Base-by-base conservation (phyloP, 192 early-diverging fungal genomes). In the Coemansia sp. region DNA sequence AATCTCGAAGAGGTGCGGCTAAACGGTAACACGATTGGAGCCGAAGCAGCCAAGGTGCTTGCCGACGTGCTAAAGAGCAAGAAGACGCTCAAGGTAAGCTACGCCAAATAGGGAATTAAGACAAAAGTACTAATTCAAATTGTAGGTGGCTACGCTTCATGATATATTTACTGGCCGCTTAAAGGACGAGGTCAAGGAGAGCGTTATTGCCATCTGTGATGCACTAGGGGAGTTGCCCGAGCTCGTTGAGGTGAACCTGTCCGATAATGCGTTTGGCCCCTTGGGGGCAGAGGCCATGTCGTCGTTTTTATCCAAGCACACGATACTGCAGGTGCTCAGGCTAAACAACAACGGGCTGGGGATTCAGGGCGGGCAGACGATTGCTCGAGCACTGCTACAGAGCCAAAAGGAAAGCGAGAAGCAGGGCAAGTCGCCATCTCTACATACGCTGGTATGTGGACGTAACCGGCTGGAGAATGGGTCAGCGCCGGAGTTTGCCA, bases 301-400 rank as follows among this genome's bases (percentile, higher is more conserved):
- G 14, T 80, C 86, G 30, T 91, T 98, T 47, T 72, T 97, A 42
- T 86, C 82, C 64, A 85, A 89, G 59, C 93, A 90, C 65, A 80
- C 85, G 16, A 81, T 83, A 36, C 82, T 98, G 21, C 84, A 93
- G 55, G 82, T 86, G 18, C 82, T 98, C n/a, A 85, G 84, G 63
- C 79, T 98, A 26, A 94, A 98, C 83, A 98, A 98, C 85, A 94
- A 95, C 63, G 96, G 96, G 9, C 83, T 98, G 55, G 96, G 96
- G 28, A 82, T 94, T 50, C 84, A 88, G 41, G 95, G 95, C 65
- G 95, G 91, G 23, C 83, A 80, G 9, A 83, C 92, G 21, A 88
- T 98, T 60, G 88, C 93, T 28, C 65, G 86, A 30, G 93, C 94
- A 19, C 80, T 98, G 48, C 67, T 87, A 31, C 86, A 82, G 19